A percentile compares a stretch with the other conserved stretches of the same genome.
Evolutionary conservation across 352 stramenopile genomes (phyloP).

Genomic region (Thalassiosira mediterranea): DNA sequence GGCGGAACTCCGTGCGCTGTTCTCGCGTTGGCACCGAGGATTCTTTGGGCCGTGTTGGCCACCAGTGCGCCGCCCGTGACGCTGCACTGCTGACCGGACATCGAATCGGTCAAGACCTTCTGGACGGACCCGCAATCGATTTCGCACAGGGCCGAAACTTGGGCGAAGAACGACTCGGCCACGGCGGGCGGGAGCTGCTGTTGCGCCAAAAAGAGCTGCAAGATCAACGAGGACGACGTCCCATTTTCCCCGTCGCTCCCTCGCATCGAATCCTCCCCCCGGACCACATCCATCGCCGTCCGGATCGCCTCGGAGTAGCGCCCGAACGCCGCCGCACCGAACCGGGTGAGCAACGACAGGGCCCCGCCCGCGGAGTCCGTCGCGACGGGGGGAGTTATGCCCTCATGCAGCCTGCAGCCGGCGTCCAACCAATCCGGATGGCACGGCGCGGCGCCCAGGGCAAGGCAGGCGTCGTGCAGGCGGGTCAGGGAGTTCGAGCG

Average conservation of each 20-base stretch:
- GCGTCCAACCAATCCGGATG: constrained; percentile 80
- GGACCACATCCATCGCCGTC: constrained; percentile 24
- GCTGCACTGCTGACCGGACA: constrained; percentile 2
- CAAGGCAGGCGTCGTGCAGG: constrained; percentile 61
- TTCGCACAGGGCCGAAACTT: constrained; percentile 29
- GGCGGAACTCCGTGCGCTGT: background rate
- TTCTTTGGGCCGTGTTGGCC: constrained; percentile 39
- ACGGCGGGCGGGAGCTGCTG: constrained; percentile 7
- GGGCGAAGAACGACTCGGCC: constrained; percentile 25
- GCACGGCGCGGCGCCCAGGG: constrained; percentile 68
- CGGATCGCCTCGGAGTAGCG: constrained; percentile 48
- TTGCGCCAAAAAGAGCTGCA: constrained; percentile 34
- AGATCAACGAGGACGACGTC: constrained; percentile 1
- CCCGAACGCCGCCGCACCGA: constrained; percentile 50
- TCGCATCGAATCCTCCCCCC: background rate
- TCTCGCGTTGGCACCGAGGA: constrained; percentile 30
- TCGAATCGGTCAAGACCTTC: constrained; percentile 15
- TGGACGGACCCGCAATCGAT: constrained; percentile 14
- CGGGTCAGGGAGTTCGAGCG: constrained; percentile 44
- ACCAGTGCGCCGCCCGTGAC: constrained; percentile 12
- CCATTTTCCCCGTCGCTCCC: background rate
- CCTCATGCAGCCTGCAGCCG: constrained; percentile 51
- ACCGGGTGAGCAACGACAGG: constrained; percentile 54
- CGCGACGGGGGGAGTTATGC: constrained; percentile 43
- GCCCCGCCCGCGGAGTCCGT: constrained; percentile 54